Percentiles rank a stretch among this genome's conserved stretches.
phyloP scores from a whole-genome alignment of 1,139 yeast species.

The Lodderomyces margitis region DNA sequence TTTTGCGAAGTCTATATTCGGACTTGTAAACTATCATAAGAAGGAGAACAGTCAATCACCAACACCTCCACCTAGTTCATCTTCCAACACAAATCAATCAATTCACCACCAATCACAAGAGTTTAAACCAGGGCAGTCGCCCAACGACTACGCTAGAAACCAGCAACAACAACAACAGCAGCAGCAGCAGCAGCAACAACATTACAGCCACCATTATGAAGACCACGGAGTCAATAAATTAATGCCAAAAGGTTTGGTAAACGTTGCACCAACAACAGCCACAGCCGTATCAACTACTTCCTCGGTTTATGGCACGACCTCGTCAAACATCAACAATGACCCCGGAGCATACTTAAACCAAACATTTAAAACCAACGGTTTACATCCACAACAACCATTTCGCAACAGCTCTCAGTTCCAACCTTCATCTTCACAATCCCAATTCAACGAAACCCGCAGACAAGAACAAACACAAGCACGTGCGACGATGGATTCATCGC shows the following conservation, averaged over 20 bases:
- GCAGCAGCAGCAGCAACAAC: conserved; percentile 10
- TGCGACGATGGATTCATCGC: conserved; percentile 18
- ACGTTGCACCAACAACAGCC: conserved; percentile 54
- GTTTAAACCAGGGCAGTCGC: conserved; percentile 1
- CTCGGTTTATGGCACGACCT: conserved; percentile 62
- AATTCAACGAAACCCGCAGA: conserved; percentile 1
- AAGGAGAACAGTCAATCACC: conserved; percentile 20
- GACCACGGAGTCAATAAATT: conserved; percentile 23
- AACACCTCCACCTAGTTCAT: conserved; percentile 15
- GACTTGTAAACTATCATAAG: conserved; percentile 50
- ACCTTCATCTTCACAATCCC: conserved; percentile 3
- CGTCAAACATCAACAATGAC: conserved; percentile 19
- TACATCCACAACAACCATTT: conserved; percentile 10
- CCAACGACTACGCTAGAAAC: conserved; percentile 6
- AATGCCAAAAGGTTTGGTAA: conserved; percentile 35
- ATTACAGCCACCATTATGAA: conserved; percentile 10
- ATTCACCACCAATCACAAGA: conserved; percentile 6
- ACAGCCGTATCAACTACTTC: conserved; percentile 57
- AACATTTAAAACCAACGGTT: conserved; percentile 19
- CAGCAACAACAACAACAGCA: conserved; percentile 14
- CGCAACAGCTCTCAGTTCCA: conserved; percentile 1
- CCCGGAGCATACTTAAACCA: conserved; percentile 28
- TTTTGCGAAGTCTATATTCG: conserved; percentile 60
- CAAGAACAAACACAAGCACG: conserved; percentile 9
- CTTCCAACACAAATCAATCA: conserved; percentile 9